phyloP scores from a whole-genome alignment of 192 early-diverging fungal genomes.

The Umbelopsis sp. region DNA sequence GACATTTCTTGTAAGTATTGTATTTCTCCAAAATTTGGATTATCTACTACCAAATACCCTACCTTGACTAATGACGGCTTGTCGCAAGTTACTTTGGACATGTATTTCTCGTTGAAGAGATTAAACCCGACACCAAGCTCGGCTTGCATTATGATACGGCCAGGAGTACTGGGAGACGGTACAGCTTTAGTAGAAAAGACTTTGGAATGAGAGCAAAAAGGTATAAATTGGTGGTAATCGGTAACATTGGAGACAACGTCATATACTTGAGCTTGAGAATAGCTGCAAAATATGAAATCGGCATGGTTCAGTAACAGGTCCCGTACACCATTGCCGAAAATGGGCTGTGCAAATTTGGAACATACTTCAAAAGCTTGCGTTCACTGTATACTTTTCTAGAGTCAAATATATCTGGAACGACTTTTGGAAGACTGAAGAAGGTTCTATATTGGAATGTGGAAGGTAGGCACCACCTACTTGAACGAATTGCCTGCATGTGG shows the following conservation, averaged over 20 bases:
- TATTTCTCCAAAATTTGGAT: too few species aligned
- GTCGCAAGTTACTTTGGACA: constrained; percentile 71
- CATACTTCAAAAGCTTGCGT: constrained; percentile 22
- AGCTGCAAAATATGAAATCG: constrained; percentile 45
- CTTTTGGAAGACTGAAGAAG: constrained; percentile 19
- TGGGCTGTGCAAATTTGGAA: neutral
- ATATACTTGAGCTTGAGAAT: constrained; percentile 78
- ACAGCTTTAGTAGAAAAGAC: constrained; percentile 47
- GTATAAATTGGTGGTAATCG: constrained; percentile 81
- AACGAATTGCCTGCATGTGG: constrained; percentile 1
- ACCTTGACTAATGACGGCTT: constrained; percentile 66
- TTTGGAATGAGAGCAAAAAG: constrained; percentile 72
- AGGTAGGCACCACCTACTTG: neutral
- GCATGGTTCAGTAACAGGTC: constrained; percentile 3
- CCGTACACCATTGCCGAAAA: neutral
- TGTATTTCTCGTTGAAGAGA: constrained; percentile 76
- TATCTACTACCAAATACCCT: constrained; percentile 10
- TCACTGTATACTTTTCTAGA: constrained; percentile 19
- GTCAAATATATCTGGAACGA: constrained; percentile 1
- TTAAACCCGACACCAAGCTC: constrained; percentile 83
- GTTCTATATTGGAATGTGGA: neutral
- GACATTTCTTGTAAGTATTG: neutral
- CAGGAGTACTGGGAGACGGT: constrained; percentile 6
- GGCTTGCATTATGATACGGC: constrained; percentile 53
- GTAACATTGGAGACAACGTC: constrained; percentile 80